These are phyloP conservation scores for Penicillium bovifimosum DNA, from an alignment of 495 filamentous ascomycete genomes.

Conservation along the genomic window DNA sequence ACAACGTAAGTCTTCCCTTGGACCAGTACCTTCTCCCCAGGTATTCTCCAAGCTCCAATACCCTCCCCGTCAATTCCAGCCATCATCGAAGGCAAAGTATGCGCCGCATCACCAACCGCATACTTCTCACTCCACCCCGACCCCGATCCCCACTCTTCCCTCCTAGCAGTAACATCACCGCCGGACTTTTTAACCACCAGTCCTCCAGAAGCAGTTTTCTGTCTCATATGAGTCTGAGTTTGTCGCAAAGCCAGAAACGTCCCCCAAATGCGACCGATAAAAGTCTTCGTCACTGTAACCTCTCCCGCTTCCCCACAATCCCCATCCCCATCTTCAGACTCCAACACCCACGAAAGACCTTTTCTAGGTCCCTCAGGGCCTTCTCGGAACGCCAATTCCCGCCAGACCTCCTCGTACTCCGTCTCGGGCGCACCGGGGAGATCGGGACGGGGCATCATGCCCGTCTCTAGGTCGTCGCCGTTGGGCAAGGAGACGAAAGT, in stretches of 20 bases:
- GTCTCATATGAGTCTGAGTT: conserved; percentile 16
- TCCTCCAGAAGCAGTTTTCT: conserved; percentile 10
- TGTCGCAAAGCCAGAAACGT: conserved; percentile 36
- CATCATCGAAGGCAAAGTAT: conserved; percentile 23
- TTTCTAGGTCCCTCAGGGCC: conserved; percentile 18
- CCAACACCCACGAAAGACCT: conserved; percentile 35
- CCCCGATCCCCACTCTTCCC: conserved; percentile 31
- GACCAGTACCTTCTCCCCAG: conserved; percentile 23
- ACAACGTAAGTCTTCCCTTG: conserved; percentile 28
- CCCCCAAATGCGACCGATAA: conserved; percentile 34
- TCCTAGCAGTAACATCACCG: conserved; percentile 29
- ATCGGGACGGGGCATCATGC: conserved; percentile 37
- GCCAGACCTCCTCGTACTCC: conserved; percentile 40
- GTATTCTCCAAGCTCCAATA: conserved; percentile 10
- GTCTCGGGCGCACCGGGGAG: conserved; percentile 28
- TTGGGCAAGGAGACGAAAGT: conserved; percentile 35
- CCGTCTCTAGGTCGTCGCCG: conserved; percentile 38
- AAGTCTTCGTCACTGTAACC: conserved; percentile 27
- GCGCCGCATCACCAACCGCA: conserved; percentile 19
- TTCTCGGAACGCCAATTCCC: conserved; percentile 25
- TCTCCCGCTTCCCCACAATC: conserved; percentile 16
- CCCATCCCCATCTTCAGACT: conserved; percentile 20
- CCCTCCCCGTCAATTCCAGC: conserved; percentile 18
- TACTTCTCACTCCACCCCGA: conserved; percentile 26
- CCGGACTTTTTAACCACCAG: conserved; percentile 24